Evolutionary conservation across 768 basidiomycete species (phyloP), one percentile per base, ranked within the genome.

Genomic region (Amanita phalloides): DNA sequence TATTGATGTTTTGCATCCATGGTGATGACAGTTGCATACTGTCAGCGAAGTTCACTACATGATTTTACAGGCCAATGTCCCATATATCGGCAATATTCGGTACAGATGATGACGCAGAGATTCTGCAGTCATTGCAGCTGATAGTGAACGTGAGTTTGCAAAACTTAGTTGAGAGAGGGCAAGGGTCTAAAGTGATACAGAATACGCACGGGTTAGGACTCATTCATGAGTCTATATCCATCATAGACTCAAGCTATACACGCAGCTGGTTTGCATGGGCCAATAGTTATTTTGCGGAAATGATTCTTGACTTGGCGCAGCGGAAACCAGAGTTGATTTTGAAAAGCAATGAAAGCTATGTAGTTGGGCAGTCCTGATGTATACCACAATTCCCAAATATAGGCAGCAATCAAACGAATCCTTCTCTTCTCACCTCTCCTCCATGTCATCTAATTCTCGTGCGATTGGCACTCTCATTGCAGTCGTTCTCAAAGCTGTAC

Each of bases 391-490:
- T 47, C 9, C 53, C 53, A 48, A 53, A 53, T 53, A 45, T 45
- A 52, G 51, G 10, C 32, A 45, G 21, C 51, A 52, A 52, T 45
- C 44, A 17, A 45, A 41, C 51, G 17, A 49, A 36, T 37, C 13
- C 23, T 53, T 45, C 52, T 48, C 28, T 46, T 53, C 30, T 43
- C 55, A 47, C 56, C 37, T 46, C 43, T 45, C 26, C 38, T 58
- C 56, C 61, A 85, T 86, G 83, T 71, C 82, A 55, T 66, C 74
- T 54, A 69, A 77, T 50, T 74, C 82, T 53, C 78, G 76, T 56
- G 82, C 89, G 69, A 86, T 98, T 55, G 95, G 94, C 35, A 97
- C 94, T 17, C 81, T 98, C 66, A 84, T 97, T 57, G 88, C 86
- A 45, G 91, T 98, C 60, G 80, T 98, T 35, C 77, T 95, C 56